phyloP scores from a whole-genome alignment of 441 rosid species.

The Cnidoscolus chayamansa region DNA sequence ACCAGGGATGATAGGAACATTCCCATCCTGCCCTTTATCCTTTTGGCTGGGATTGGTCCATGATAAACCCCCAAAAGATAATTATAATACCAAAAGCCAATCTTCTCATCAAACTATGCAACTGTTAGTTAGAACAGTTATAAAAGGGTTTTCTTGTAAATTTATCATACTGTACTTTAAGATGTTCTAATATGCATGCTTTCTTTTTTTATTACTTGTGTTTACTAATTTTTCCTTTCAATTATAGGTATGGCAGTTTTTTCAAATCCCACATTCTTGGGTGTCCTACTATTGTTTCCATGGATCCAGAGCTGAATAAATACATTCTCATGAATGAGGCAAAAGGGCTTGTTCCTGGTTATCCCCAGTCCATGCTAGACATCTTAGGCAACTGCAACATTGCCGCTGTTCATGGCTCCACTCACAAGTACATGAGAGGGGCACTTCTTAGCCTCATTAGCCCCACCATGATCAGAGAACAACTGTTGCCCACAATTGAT shows the following conservation, averaged over 20 bases:
- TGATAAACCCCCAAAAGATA: conserved; percentile 21
- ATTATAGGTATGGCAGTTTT: conserved; percentile 61
- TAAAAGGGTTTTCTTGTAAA: conserved; percentile 29
- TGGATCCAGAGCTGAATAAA: conserved; percentile 87
- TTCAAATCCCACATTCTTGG: conserved; percentile 90
- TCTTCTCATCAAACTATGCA: conserved; percentile 7
- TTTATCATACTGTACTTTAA: background rate
- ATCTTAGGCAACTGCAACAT: conserved; percentile 84
- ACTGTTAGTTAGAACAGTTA: conserved; percentile 20
- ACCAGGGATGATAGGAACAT: conserved; percentile 8
- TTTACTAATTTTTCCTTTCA: background rate
- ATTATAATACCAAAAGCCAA: conserved; percentile 15
- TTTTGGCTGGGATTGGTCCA: conserved; percentile 21
- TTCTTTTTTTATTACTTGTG: background rate
- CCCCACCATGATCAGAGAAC: conserved; percentile 68
- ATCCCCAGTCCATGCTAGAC: conserved; percentile 89
- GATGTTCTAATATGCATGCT: background rate
- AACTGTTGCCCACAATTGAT: conserved; percentile 72
- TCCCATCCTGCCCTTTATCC: conserved; percentile 1
- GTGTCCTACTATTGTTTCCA: conserved; percentile 79
- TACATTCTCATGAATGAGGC: conserved; percentile 77
- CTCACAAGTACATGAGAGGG: conserved; percentile 78
- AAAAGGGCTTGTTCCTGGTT: conserved; percentile 88
- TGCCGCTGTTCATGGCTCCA: conserved; percentile 83
- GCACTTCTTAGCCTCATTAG: conserved; percentile 61